These are phyloP conservation scores for Mycena albidolilacea DNA, from an alignment of 768 basidiomycete genomes.

Conservation along the genomic window DNA sequence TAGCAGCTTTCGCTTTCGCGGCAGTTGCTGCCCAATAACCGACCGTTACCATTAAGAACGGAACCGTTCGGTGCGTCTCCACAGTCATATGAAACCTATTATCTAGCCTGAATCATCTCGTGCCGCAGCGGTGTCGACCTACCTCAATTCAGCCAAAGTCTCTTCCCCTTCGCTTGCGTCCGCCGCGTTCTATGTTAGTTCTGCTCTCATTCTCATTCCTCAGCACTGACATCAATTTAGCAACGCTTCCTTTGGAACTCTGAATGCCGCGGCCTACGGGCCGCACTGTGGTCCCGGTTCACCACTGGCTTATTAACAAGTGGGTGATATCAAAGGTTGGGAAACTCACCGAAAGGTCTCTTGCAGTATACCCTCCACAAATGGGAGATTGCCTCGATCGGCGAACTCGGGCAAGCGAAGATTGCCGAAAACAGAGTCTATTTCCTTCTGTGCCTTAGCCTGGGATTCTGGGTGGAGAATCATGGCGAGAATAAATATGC, in stretches of 20 bases:
- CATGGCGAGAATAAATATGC: conserved; percentile 50
- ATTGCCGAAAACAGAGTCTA: conserved; percentile 47
- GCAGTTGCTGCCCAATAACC: conserved; percentile 26
- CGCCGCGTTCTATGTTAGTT: conserved; percentile 48
- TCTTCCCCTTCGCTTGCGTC: conserved; percentile 52
- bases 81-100: no score
- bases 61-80: conserved; percentile 26
- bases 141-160: conserved; percentile 45
- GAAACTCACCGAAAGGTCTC: not conserved
- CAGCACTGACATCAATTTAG: conserved; percentile 42
- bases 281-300: conserved; percentile 39
- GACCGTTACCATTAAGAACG: conserved; percentile 37
- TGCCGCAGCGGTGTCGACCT: conserved; percentile 33
- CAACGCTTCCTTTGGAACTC: conserved; percentile 49
- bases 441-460: conserved; percentile 47
- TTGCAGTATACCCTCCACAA: conserved; percentile 29
- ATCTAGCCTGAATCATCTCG: no score
- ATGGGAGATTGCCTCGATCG: conserved; percentile 45
- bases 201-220: conserved; percentile 20
- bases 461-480: conserved; percentile 49
- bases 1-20: conserved; percentile 18
- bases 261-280: conserved; percentile 38
- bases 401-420: conserved; percentile 45
- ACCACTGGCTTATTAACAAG: conserved; percentile 26
- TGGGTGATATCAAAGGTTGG: not conserved